Percentiles rank a stretch among this genome's conserved stretches.
These are phyloP conservation scores for Tuber brumale DNA, from an alignment of 495 filamentous ascomycete species.

Conservation along the genomic window DNA sequence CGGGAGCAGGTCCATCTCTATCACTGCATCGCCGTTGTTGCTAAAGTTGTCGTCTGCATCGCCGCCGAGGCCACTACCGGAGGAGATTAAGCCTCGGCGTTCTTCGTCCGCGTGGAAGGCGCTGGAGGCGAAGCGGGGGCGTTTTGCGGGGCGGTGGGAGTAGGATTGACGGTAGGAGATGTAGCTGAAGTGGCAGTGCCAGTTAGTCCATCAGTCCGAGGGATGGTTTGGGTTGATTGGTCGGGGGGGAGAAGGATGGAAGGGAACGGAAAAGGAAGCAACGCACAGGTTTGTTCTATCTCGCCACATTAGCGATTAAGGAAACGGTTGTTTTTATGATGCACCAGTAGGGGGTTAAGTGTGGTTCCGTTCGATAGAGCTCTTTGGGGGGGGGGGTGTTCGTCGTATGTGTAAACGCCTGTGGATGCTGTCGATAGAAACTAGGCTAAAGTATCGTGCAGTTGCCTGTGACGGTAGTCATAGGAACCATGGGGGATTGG, in stretches of 20 bases:
- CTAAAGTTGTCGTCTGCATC: conserved; percentile 65
- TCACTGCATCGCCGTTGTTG: conserved; percentile 70
- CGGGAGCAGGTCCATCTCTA: conserved; percentile 95
- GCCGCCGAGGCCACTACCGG: conserved; percentile 46
- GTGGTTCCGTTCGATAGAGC: neutral
- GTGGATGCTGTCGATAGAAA: neutral
- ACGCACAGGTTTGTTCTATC: conserved; percentile 95
- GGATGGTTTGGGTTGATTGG: conserved; percentile 14
- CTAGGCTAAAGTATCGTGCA: neutral
- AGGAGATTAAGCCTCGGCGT: conserved; percentile 77
- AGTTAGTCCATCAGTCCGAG: conserved; percentile 24
- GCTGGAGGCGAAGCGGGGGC: conserved; percentile 57
- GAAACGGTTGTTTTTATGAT: neutral
- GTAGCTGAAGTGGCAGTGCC: conserved; percentile 55
- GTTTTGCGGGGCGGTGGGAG: conserved; percentile 85
- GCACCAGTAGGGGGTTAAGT: conserved; percentile 11
- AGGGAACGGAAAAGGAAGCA: neutral
- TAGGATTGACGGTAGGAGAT: conserved; percentile 99
- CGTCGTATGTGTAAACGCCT: neutral
- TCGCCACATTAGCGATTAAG: conserved; percentile 64
- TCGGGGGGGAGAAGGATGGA: conserved; percentile 14
- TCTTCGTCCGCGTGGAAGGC: conserved; percentile 64
- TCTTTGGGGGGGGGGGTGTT: neutral
- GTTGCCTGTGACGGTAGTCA: neutral
- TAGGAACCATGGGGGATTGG: neutral